Base-by-base conservation (phyloP, 192 early-diverging fungal genomes). In the Chytriomyces confervae region DNA sequence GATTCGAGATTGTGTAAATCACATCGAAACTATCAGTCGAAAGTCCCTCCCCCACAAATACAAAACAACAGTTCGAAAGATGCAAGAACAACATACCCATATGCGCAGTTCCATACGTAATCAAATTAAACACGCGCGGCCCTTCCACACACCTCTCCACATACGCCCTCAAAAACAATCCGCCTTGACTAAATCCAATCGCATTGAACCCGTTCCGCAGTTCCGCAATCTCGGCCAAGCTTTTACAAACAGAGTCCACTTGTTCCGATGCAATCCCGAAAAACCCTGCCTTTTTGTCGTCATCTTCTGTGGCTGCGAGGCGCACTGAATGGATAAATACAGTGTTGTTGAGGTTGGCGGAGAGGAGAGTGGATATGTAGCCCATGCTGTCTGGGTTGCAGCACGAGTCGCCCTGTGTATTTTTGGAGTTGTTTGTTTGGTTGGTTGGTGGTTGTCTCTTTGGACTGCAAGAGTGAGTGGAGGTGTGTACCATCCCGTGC, bases 111-210 rank as follows among this genome's bases (percentile, higher is more conserved):
- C 96, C 96, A 79, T 95, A 92, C 0, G 97, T 95, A 75, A 99
- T 87, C 48, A 99, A 85, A 47, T 89, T 92, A 53, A 89, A 86
- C 18, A 94, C 83, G 0, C 86, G 84, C 6, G 96, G 91, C 20
- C 79, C 64, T 61, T 64, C 72, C 7, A 10, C 13, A 47, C 97
- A 99, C 29, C 89, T 82, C 77, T 99, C 87, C 2, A 96, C 91
- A 66, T 95, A 92, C 0, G 91, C 94, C 7, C 97, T 89, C 51
- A 91, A 66, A 51, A 91, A 90, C 70, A 89, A 84, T 4, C 93
- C 93, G 53, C 91, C 93, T 81, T 94, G 93, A 8, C 95, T 97
- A 80, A 99, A 97, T 10, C 97, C 97, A 66, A 99, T 86, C 67
- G 93, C 91, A 80, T 98, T 95, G 82, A 95, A 95, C 0, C 94